Percentiles rank a stretch among this genome's conserved stretches.
Evolutionary conservation across 208 protist species (phyloP).

Genomic region (Strigomonas culicis): DNA sequence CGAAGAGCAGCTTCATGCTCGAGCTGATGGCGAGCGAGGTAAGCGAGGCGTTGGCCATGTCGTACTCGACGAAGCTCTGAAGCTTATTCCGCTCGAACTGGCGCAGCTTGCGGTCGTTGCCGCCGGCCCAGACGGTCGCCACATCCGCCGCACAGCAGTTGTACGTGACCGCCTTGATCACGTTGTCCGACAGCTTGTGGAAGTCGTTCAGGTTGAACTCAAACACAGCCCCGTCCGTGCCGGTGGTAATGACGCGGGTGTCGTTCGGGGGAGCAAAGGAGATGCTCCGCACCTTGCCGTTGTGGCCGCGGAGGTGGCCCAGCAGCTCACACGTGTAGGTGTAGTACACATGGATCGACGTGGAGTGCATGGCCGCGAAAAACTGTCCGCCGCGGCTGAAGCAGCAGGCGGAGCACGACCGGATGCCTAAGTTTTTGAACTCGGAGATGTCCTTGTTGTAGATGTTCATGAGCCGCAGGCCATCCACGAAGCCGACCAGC

Average conservation of each 20-base stretch:
- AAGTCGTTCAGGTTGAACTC: conserved; percentile 93
- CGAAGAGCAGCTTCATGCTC: conserved; percentile 92
- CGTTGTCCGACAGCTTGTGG: conserved; percentile 90
- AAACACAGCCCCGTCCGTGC: conserved; percentile 95
- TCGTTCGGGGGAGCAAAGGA: conserved; percentile 92
- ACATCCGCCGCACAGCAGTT: conserved; percentile 82
- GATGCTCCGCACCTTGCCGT: conserved; percentile 88
- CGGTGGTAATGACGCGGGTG: conserved; percentile 85
- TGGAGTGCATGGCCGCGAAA: conserved; percentile 95
- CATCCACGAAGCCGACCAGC: conserved; percentile 94
- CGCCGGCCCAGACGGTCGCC: conserved; percentile 89
- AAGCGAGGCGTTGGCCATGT: conserved; percentile 70
- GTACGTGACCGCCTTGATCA: conserved; percentile 92
- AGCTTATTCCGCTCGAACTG: conserved; percentile 81
- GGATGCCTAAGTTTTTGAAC: conserved; percentile 93
- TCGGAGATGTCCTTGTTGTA: conserved; percentile 94
- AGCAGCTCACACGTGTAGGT: conserved; percentile 95
- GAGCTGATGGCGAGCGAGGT: conserved; percentile 83
- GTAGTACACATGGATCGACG: conserved; percentile 95
- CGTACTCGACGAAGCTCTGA: conserved; percentile 55
- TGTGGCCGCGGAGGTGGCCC: conserved; percentile 95
- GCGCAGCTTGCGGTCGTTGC: conserved; percentile 91
- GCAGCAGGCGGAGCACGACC: conserved; percentile 87
- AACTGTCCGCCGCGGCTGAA: conserved; percentile 96
- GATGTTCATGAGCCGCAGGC: conserved; percentile 95